These are phyloP conservation scores for Wallacemonas sp. DNA, from an alignment of 208 protist species.

Conservation along the genomic window DNA sequence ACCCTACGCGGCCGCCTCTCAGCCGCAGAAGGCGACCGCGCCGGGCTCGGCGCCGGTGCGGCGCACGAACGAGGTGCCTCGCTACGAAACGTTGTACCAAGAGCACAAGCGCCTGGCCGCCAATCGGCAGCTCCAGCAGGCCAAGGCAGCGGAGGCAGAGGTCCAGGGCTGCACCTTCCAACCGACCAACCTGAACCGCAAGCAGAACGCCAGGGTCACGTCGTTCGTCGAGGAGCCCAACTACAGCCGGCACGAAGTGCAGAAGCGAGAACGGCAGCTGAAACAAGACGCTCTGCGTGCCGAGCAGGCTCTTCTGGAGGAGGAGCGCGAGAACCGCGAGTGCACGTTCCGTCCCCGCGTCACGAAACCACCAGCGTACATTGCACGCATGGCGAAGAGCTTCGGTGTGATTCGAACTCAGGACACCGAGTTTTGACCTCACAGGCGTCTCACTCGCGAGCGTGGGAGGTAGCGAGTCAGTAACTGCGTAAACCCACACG, in stretches of 20 bases:
- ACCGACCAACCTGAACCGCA: slow-evolving; percentile 44
- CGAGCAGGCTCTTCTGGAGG: slow-evolving; percentile 30
- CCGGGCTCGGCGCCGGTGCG: slow-evolving; percentile 2
- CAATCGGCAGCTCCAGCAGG: slow-evolving; percentile 26
- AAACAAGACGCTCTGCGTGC: slow-evolving; percentile 33
- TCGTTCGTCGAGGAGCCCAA: slow-evolving; percentile 59
- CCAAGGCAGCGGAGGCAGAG: slow-evolving; percentile 41
- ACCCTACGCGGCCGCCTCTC: slow-evolving; percentile 25
- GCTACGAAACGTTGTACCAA: slow-evolving; percentile 36
- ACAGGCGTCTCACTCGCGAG: too few relatives aligned
- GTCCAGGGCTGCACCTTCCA: slow-evolving; percentile 41
- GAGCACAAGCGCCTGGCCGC: slow-evolving; percentile 33
- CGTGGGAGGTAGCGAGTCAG: too few relatives aligned
- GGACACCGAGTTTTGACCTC: slow-evolving; percentile 41
- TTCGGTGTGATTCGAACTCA: slow-evolving; percentile 70
- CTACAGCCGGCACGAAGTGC: slow-evolving; percentile 40
- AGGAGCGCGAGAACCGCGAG: slow-evolving; percentile 19
- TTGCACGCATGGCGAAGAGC: slow-evolving; percentile 70
- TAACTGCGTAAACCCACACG: too few relatives aligned
- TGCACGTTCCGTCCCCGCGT: slow-evolving; percentile 76
- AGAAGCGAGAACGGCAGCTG: slow-evolving; percentile 17
- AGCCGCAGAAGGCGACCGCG: slow-evolving; percentile 7
- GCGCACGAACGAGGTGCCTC: slow-evolving; percentile 18
- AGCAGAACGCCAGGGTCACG: slow-evolving; percentile 41
- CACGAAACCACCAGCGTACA: slow-evolving; percentile 67